Percentiles rank a stretch among this genome's conserved stretches.
Evolutionary conservation across 345 rosid genomes (phyloP).

Genomic region (thale cress (Arabidopsis thaliana)): TAIR10.1 NC_003075.7:13577501-13578000

Average conservation of each 20-base stretch:
- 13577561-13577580: no score
- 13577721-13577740: neutral
- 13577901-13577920: neutral
- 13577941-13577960: no score
- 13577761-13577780: neutral
- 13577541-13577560: no score
- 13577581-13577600: no score
- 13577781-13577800: neutral
- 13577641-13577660: neutral
- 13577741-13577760: neutral
- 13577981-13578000: no score
- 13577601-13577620: no score
- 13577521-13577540: no score
- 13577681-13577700: neutral
- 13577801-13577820: neutral
- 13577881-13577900: neutral
- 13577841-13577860: neutral
- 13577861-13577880: neutral
- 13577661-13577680: neutral
- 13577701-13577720: neutral
- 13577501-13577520: no score
- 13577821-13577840: neutral
- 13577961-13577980: no score
- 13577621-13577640: no score
- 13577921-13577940: neutral